These are phyloP conservation scores for Colletotrichum salicis DNA, from an alignment of 2,329 filamentous ascomycete species.

Conservation along the genomic window DNA sequence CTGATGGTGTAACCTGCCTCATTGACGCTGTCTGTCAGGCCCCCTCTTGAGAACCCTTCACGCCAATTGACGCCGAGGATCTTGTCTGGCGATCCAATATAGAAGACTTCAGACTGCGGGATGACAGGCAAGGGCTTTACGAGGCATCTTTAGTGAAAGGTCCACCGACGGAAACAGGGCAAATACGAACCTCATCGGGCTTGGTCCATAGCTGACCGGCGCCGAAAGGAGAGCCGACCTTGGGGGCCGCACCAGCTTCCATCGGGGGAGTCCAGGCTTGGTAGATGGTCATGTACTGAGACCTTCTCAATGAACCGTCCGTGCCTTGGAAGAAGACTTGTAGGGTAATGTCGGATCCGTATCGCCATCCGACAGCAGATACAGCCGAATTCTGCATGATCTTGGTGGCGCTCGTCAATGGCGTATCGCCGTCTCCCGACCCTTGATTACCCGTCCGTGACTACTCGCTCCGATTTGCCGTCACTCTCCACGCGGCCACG, in stretches of 20 bases:
- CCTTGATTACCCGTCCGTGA: neutral
- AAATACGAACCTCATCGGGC: constrained; percentile 1
- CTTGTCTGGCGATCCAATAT: neutral
- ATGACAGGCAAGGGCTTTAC: constrained; percentile 8
- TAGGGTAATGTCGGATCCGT: constrained; percentile 14
- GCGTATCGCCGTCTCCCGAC: neutral
- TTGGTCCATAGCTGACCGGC: constrained; percentile 6
- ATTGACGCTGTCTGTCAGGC: constrained; percentile 17
- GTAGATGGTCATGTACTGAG: constrained; percentile 17
- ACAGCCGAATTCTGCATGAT: constrained; percentile 29
- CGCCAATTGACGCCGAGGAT: constrained; percentile 25
- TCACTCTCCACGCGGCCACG: constrained; percentile 26
- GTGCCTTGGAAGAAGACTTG: constrained; percentile 29
- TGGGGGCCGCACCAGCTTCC: constrained; percentile 22
- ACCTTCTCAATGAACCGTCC: constrained; percentile 7
- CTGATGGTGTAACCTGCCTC: neutral
- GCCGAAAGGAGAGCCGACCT: constrained; percentile 17
- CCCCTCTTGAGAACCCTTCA: constrained; percentile 11
- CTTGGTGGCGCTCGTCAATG: constrained; percentile 13
- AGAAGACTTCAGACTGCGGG: constrained; percentile 27
- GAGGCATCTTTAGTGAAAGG: neutral
- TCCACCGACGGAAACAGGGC: neutral
- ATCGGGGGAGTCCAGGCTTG: constrained; percentile 18
- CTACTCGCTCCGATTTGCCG: neutral
- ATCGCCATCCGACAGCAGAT: constrained; percentile 23